phyloP scores from a whole-genome alignment of 306 rosid genomes.

The Trifolium pratense region DNA sequence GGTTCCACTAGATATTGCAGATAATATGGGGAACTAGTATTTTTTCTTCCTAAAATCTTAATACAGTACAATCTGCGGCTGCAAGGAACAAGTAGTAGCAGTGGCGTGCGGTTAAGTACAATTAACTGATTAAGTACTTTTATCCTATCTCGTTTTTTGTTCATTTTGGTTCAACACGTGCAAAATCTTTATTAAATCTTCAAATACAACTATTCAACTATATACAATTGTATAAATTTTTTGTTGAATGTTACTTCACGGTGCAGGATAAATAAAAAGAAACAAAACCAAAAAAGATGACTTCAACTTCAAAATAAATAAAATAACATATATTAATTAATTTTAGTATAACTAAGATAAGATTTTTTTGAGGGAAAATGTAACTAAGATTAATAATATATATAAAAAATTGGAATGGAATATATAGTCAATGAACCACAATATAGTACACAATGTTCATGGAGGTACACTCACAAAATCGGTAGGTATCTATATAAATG shows the following conservation, averaged over 20 bases:
- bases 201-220: conserved; percentile 30
- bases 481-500: conserved; percentile 3
- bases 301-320: conserved; percentile 29
- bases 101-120: conserved; percentile 25
- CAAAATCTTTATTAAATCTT: conserved; percentile 23
- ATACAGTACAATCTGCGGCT: conserved; percentile 25
- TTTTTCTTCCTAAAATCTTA: not conserved
- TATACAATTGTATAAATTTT: conserved; percentile 20
- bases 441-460: conserved; percentile 16
- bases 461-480: conserved; percentile 40
- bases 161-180: conserved; percentile 36
- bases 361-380: not conserved
- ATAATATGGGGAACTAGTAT: not conserved
- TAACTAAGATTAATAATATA: not conserved
- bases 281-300: conserved; percentile 1
- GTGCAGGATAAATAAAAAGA: conserved; percentile 13
- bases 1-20: no score
- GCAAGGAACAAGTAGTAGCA: conserved; percentile 8
- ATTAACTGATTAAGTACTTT: conserved; percentile 21
- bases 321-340: not conserved
- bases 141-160: not conserved
- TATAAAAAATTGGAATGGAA: not conserved
- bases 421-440: conserved; percentile 29
- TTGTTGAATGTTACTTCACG: conserved; percentile 42
- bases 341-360: not conserved